Evolutionary conservation across 768 basidiomycete genomes (phyloP), one percentile per base, ranked within the genome.

Genomic region (Solioccasus polychromus): DNA sequence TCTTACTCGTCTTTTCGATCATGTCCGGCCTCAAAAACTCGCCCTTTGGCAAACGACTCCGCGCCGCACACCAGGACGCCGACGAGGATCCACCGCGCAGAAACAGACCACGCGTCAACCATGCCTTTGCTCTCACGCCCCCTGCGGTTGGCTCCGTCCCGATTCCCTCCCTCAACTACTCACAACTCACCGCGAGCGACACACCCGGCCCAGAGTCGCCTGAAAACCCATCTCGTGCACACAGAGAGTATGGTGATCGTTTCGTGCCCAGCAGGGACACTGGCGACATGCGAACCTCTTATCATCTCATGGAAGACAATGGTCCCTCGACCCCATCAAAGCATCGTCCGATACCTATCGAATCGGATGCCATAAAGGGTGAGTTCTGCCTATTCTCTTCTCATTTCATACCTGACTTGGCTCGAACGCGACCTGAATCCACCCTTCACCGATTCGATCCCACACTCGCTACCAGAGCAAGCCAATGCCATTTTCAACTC

Each of bases 21-120:
- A 88, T 88, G 85, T 82, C 85, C 47, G 79, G 79, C 44, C 76
- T 89, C 68, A 87, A 85, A 73, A 88, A 89, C 68, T 88, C 88
- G 58, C 85, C 84, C 1, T 90, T 88, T 67, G 87, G 85, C 34
- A 90, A 89, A 60, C 80, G 88, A 11, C 74, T 90, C n/a, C 80
- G 87, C 34, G 83, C 83, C 12, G 76, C 82, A 4, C 80, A 85
- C 50, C 73, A 77, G 55, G 82, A 85, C 58, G 32, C 51, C 23
- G 67, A 64, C 18, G 83, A 84, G 47, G 79, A 82, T 41, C 64
- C 72, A 3, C 78, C 77, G 1, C 63, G 77, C 43, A 69, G 78
- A 54, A 77, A 67, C 53, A 71, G 79, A 31, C 74, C 73, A 31
- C 71, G 79, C 38, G 69, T 75, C 29, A 75, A 78, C 42, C 72